A percentile compares a stretch with the other conserved stretches of the same genome.
Conservation (phyloP, 345 rosid species). For the Lumnitzera littorea region DNA sequence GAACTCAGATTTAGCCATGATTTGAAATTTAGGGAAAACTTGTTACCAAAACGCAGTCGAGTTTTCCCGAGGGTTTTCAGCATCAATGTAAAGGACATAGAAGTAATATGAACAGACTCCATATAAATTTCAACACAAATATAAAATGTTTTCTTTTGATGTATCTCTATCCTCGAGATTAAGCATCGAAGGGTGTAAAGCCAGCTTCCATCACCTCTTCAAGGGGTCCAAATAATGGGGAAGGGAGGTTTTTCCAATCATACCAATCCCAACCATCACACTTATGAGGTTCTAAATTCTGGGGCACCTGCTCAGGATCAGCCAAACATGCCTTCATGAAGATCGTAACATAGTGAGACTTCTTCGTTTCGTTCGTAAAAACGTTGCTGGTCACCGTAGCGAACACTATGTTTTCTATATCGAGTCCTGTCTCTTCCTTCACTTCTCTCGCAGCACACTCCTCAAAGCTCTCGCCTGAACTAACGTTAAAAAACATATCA, state of each 20-base stretch:
- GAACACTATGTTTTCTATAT: conserved; percentile 31
- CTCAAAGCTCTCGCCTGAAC: conserved; percentile 80
- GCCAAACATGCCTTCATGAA: conserved; percentile 41
- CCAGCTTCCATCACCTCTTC: conserved; percentile 52
- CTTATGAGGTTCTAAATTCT: conserved; percentile 62
- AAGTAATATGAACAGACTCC: not conserved
- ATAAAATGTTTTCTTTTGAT: no score
- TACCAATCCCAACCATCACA: conserved; percentile 84
- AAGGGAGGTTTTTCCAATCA: conserved; percentile 63
- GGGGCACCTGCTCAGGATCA: conserved; percentile 37
- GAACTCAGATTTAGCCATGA: no score
- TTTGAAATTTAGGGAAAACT: no score
- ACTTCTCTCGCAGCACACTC: conserved; percentile 71
- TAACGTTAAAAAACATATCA: not conserved
- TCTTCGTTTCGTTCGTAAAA: conserved; percentile 42
- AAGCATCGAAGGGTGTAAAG: conserved; percentile 44
- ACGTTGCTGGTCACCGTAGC: conserved; percentile 65
- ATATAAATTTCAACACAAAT: no score
- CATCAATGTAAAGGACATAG: no score
- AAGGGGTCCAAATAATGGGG: conserved; percentile 69
- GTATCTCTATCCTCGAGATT: no score
- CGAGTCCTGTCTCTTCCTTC: conserved; percentile 76
- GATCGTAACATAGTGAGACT: conserved; percentile 61
- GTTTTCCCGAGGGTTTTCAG: no score
- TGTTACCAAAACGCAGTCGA: no score